These are phyloP conservation scores for Colletotrichum lini DNA, from an alignment of 2,329 filamentous ascomycete species.

Conservation along the genomic window DNA sequence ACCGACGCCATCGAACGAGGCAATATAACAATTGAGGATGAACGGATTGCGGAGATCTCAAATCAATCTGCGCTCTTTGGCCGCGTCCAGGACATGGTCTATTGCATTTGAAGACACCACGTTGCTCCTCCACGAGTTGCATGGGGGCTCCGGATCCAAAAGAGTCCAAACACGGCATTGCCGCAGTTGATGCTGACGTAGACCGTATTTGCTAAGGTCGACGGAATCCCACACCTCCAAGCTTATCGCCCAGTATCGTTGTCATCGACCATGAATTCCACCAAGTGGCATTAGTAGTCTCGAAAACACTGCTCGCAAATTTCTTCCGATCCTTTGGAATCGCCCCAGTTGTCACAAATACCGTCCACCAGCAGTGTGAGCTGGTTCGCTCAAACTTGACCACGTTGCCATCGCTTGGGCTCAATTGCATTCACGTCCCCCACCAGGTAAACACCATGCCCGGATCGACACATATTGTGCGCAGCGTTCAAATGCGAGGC, in stretches of 20 bases:
- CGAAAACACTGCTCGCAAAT: background rate
- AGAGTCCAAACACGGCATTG: background rate
- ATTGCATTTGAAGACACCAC: conserved; percentile 10
- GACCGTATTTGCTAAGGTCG: conserved; percentile 1
- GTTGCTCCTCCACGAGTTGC: conserved; percentile 25
- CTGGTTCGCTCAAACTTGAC: background rate
- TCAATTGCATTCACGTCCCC: background rate
- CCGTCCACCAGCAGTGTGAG: background rate
- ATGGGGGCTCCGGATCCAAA: conserved; percentile 12
- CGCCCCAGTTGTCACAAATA: background rate
- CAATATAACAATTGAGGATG: background rate
- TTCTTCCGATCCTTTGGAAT: background rate
- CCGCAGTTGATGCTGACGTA: background rate
- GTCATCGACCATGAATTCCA: background rate
- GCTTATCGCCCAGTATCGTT: background rate
- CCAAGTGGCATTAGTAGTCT: background rate
- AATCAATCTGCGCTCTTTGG: background rate
- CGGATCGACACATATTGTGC: background rate
- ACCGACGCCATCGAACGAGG: no score
- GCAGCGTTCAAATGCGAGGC: background rate
- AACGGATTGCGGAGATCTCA: no score
- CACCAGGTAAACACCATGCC: background rate
- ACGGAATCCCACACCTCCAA: background rate
- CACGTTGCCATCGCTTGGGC: background rate
- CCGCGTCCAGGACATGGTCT: background rate